These are phyloP conservation scores for Torrubiella hemipterigena DNA, from an alignment of 2,329 filamentous ascomycete species.

Conservation along the genomic window DNA sequence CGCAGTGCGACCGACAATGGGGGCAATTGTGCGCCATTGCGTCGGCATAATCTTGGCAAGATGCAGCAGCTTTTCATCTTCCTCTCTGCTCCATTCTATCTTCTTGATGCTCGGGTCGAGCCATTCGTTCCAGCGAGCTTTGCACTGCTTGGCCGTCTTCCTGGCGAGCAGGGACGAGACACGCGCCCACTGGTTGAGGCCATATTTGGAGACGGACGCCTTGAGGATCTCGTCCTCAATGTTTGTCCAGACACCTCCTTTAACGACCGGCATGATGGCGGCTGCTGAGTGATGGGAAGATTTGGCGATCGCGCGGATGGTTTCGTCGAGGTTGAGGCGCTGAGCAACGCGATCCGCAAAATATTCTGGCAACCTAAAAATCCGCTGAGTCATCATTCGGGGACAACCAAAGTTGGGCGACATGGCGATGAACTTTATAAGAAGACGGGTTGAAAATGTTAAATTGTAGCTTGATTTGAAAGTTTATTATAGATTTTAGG, in stretches of 20 bases:
- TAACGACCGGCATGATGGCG: conserved; percentile 55
- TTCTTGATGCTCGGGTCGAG: conserved; percentile 96
- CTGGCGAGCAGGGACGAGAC: conserved; percentile 93
- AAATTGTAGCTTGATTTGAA: no score
- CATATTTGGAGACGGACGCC: conserved; percentile 87
- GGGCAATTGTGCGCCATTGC: conserved; percentile 97
- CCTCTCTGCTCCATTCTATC: conserved; percentile 97
- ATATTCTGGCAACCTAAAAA: neutral
- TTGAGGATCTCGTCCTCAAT: conserved; percentile 95
- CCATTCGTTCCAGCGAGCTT: conserved; percentile 97
- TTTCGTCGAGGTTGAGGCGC: no score
- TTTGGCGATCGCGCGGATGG: no score
- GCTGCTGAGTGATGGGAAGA: conserved; percentile 6
- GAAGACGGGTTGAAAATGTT: no score
- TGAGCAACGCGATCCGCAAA: neutral
- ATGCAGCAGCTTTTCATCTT: conserved; percentile 94
- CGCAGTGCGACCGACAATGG: conserved; percentile 89
- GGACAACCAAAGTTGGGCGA: neutral
- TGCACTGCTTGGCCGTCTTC: conserved; percentile 98
- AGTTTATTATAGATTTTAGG: no score
- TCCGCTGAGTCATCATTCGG: neutral
- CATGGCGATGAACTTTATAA: no score
- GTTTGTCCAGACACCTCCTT: conserved; percentile 65
- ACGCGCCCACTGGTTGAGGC: conserved; percentile 94
- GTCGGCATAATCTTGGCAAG: conserved; percentile 97